Evolutionary conservation across 768 basidiomycete genomes (phyloP).

Genomic region (Trametes villosa): DNA sequence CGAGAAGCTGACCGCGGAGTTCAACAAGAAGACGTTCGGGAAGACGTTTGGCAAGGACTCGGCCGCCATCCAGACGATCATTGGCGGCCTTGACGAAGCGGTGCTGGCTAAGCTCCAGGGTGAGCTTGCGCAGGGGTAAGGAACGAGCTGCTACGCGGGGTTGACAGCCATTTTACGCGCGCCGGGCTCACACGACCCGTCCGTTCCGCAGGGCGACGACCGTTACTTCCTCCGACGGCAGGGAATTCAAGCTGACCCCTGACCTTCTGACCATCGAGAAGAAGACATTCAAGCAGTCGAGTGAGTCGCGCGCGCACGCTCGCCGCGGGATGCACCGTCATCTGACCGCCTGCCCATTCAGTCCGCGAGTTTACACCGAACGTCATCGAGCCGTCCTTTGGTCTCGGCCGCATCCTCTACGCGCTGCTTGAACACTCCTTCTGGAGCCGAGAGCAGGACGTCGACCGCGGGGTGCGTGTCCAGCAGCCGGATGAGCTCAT

Average conservation of each 20-base stretch:
- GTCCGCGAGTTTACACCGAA: slow-evolving; percentile 96
- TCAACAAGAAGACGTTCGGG: slow-evolving; percentile 88
- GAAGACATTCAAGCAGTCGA: slow-evolving; percentile 86
- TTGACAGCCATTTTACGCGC: slow-evolving; percentile 14
- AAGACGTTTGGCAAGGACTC: slow-evolving; percentile 89
- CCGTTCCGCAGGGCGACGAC: slow-evolving; percentile 49
- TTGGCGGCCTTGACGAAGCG: slow-evolving; percentile 70
- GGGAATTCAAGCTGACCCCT: slow-evolving; percentile 70
- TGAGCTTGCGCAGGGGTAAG: slow-evolving; percentile 77
- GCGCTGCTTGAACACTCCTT: slow-evolving; percentile 92
- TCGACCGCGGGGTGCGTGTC: slow-evolving; percentile 81
- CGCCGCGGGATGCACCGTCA: slow-evolving; percentile 25
- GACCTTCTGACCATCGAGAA: slow-evolving; percentile 78
- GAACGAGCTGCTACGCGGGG: slow-evolving; percentile 31
- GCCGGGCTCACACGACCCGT: slow-evolving; percentile 25
- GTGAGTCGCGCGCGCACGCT: slow-evolving; percentile 47
- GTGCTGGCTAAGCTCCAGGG: slow-evolving; percentile 67
- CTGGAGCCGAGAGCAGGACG: slow-evolving; percentile 93
- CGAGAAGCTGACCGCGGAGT: slow-evolving; percentile 77
- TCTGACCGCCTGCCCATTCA: slow-evolving; percentile 41
- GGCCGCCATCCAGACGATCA: slow-evolving; percentile 60
- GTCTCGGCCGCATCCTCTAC: slow-evolving; percentile 95
- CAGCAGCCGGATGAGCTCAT: slow-evolving; percentile 19
- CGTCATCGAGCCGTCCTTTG: slow-evolving; percentile 98
- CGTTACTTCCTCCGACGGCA: slow-evolving; percentile 63